Base-by-base conservation (phyloP, 2,329 filamentous ascomycete genomes). In the Phialophora macrospora region DNA sequence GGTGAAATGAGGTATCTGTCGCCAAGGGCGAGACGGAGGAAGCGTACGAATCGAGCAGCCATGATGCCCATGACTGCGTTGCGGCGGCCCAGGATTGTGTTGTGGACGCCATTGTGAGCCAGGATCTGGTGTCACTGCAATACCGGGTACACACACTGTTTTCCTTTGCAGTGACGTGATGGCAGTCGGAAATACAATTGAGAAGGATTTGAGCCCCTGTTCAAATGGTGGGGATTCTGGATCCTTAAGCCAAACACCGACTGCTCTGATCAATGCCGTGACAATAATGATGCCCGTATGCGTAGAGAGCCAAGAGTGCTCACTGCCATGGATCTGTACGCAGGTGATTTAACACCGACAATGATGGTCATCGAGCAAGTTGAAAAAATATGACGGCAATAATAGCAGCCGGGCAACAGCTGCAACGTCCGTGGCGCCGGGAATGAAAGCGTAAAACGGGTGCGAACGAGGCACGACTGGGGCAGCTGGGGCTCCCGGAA, bases 21-120 rank as follows among this genome's bases (percentile, higher is more conserved):
- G 62, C 57, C 34, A 67, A 32, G 4, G 69, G 66, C 9, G 65
- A 68, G 5, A 69, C 65, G 6, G 70, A 67, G 7, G 66, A 67
- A 9, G 71, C 67, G 62, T 72, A 72, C 11, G 70, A 68, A 55
- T 72, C 70, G 32, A 72, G 70, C 30, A 72, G 61, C 71, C 71
- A 72, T 20, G 68, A 70, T 32, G 70, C 70, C 71, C 71, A 72
- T 17, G 71, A 71, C 54, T 66, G 63, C 14, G 58, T 60, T 11
- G 58, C 58, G 22, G 58, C 58, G 14, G 70, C 70, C 71, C 71
- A 72, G n/a, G 70, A 70, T 60, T 66, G 63, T 57, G 54, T 63
- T 1, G 60, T 58, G 41, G 54, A 58, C 34, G 59, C 38, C 56
- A 52, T 68, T 22, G 32, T 22, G 60, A 59, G 24, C 52, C n/a